Conservation (phyloP, 768 basidiomycete genomes). For the Trametes gibbosa region DNA sequence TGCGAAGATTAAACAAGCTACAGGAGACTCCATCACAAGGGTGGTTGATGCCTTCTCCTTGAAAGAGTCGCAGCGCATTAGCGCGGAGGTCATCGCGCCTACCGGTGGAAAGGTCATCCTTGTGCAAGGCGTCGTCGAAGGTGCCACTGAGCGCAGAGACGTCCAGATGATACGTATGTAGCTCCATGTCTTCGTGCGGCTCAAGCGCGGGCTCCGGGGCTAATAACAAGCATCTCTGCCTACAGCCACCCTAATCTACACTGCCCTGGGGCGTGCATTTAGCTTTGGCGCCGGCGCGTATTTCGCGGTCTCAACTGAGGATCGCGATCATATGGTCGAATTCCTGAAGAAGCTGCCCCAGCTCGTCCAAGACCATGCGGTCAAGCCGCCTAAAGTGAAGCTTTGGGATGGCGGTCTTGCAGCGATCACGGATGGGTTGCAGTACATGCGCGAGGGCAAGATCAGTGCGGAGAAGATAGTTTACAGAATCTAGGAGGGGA, state of each 20-base stretch:
- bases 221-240: no score
- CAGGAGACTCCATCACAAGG: constrained; percentile 24
- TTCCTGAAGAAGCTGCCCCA: constrained; percentile 18
- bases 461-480: constrained; percentile 27
- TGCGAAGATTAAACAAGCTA: constrained; percentile 27
- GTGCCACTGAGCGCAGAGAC: constrained; percentile 16
- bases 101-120: constrained; percentile 7
- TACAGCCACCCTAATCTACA: constrained; percentile 15
- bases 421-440: constrained; percentile 19
- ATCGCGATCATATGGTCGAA: constrained; percentile 17
- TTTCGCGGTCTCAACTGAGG: constrained; percentile 12
- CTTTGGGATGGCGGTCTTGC: constrained; percentile 21
- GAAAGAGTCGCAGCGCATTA: constrained; percentile 20
- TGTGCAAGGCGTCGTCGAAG: background rate
- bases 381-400: constrained; percentile 24
- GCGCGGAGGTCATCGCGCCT: constrained; percentile 5
- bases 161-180: constrained; percentile 18
- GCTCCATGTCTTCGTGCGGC: background rate
- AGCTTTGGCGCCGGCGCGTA: background rate
- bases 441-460: constrained; percentile 28
- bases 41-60: constrained; percentile 32
- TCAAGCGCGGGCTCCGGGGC: background rate
- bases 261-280: constrained; percentile 7
- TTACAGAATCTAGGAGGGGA: constrained; percentile 21
- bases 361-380: constrained; percentile 17